Evolutionary conservation across 2,329 filamentous ascomycete genomes (phyloP), one percentile per base, ranked within the genome.

Genomic region (Fusarium keratoplasticum): DNA sequence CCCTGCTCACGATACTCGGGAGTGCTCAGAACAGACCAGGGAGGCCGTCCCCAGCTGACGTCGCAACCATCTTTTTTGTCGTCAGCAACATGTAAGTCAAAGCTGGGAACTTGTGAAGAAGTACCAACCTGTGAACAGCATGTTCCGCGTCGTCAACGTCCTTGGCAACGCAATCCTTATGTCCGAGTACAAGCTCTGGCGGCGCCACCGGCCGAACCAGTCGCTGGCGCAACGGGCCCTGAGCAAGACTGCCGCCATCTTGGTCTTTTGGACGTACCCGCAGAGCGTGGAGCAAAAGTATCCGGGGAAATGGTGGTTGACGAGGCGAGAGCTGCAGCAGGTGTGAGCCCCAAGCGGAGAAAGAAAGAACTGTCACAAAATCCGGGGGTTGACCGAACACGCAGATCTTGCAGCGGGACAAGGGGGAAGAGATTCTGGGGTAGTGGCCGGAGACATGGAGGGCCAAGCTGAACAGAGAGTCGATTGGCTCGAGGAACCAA

Each of bases 231-330:
- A 73, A 8, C 78, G 74, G 11, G 38, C 79, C 20, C 54, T 80
- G 36, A 81, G 80, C 67, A 78, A 76, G 40, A 47, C 80, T 5
- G 69, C 80, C 35, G 76, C 81, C 0, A 76, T 78, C 1, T 65
- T 84, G 29, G 81, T 84, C n/a, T 81, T 84, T 55, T 85, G 83
- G 82, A 84, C 83, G 6, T 84, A 86, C 36, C 84, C 84, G 9
- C 82, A 82, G 47, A 81, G 78, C 22, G 76, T 84, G 6, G 82
- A 84, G 66, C 83, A 84, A 64, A 80, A 79, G 31, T 84, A 83
- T 44, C 81, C 82, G 3, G 78, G 76, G 29, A 78, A 25, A 63
- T 81, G 76, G 77, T 80, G 78, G 79, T 76, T 75, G 13, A 52
- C 35, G 13, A 68, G 50, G 10, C 36, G 58, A 14, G 11, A 52